Evolutionary conservation across 2,329 filamentous ascomycete species (phyloP), one percentile per base, ranked within the genome.

Genomic region (Cladophialophora yegresii): DNA sequence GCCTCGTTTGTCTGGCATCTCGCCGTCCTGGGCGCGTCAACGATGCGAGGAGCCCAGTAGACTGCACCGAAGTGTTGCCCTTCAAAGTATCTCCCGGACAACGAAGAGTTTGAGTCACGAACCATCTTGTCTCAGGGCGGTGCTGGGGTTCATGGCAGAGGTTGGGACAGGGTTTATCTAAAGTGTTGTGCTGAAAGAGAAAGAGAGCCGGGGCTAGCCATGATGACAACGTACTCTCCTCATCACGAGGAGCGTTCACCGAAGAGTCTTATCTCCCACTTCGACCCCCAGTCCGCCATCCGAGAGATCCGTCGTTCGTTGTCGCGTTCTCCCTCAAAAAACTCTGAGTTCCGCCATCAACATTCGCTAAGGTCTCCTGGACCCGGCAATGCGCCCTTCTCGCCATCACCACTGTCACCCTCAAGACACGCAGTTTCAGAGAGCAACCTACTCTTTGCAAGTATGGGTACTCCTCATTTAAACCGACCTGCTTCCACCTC

Each of bases 251-350:
- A 77, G 55, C 89, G 92, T 69, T 96, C 93, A 67, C 93, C 93
- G 64, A 93, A 90, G 54, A 88, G 91, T 73, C 86, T 87, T 66
- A 90, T 87, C 67, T 90, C 91, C 76, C 89, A 90, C 77, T 89
- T 93, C 72, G 91, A 96, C 80, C 87, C 91, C 69, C 89, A 90
- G 67, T 87, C 90, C 57, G 89, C 90, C 64, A 90, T 96, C 68
- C 86, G 91, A 74, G 90, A 92, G 72, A 82, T 97, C 64, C 86
- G 93, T 69, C 90, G 92, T 71, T 96, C 93, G 28, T 83, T 97
- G 68, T 97, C 93, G 63, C 86, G 92, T 72, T 97, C 93, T n/a
- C 93, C 93, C 10, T 96, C 93, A 33, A 96, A 95, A 76, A 82
- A 81, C 50, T 84, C 66, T 20, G 66, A 95, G 75, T 84, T 85